These are phyloP conservation scores for Pseudogymnoascus sp. DNA, from an alignment of 2,329 filamentous ascomycete species.

Conservation along the genomic window DNA sequence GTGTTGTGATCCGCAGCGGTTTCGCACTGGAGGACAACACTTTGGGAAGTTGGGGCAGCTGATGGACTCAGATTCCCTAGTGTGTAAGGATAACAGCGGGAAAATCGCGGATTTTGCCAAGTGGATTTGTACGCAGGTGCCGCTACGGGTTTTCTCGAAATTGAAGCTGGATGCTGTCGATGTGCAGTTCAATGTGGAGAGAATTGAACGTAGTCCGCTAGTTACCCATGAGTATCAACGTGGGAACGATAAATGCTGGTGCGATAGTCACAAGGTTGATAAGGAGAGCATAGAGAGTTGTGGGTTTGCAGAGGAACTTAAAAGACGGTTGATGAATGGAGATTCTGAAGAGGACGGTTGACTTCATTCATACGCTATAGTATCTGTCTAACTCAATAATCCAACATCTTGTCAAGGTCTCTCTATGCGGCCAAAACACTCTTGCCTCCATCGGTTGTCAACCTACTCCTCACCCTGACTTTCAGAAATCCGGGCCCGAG, in stretches of 20 bases:
- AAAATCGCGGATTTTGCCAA: background rate
- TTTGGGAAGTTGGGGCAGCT: background rate
- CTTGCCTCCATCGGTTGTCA: slow-evolving; percentile 39
- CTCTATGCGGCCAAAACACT: slow-evolving; percentile 29
- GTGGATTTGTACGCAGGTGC: background rate
- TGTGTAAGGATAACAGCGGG: background rate
- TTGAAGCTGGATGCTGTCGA: background rate
- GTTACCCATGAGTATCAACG: background rate
- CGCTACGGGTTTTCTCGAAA: background rate
- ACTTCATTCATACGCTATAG: background rate
- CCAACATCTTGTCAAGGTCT: background rate
- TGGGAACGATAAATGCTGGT: background rate
- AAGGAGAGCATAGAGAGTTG: background rate
- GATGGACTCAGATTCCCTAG: background rate
- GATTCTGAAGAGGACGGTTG: background rate
- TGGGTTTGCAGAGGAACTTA: background rate
- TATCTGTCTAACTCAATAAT: background rate
- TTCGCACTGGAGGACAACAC: background rate
- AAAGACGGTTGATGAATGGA: background rate
- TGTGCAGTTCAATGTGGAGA: background rate
- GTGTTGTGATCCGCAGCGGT: background rate
- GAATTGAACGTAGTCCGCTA: background rate
- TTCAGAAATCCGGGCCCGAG: slow-evolving; percentile 31
- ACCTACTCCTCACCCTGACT: slow-evolving; percentile 33
- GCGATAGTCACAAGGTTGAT: background rate